Evolutionary conservation across 2,329 filamentous ascomycete genomes (phyloP).

Genomic region (Byssothecium circinans): DNA sequence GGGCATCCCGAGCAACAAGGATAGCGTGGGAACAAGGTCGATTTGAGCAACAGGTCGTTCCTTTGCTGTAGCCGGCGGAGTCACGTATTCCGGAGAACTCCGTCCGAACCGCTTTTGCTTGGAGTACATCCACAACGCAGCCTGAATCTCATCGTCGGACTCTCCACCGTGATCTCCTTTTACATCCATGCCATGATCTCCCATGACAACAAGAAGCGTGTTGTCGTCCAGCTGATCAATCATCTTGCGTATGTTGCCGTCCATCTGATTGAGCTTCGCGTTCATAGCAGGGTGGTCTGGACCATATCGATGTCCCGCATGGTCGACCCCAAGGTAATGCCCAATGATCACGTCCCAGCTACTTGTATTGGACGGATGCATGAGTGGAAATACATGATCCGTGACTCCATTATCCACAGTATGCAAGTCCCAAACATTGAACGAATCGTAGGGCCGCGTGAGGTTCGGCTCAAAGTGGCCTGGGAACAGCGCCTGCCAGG

Average conservation of each 20-base stretch:
- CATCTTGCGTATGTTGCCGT: slow-evolving; percentile 73
- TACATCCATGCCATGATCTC: slow-evolving; percentile 97
- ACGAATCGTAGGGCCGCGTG: slow-evolving; percentile 89
- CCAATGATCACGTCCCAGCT: slow-evolving; percentile 95
- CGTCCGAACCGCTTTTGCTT: slow-evolving; percentile 84
- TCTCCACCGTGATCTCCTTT: slow-evolving; percentile 99
- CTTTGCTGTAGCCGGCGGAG: slow-evolving; percentile 72
- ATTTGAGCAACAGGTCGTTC: slow-evolving; percentile 79
- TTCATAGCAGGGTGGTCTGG: slow-evolving; percentile 91
- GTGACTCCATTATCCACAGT: slow-evolving; percentile 95
- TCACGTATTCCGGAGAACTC: slow-evolving; percentile 60
- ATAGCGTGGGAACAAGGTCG: slow-evolving; percentile 89
- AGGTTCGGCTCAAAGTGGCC: slow-evolving; percentile 88
- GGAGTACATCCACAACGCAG: slow-evolving; percentile 98
- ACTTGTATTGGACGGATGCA: slow-evolving; percentile 64
- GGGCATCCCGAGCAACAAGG: slow-evolving; percentile 83
- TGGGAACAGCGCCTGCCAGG: slow-evolving; percentile 91
- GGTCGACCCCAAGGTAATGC: slow-evolving; percentile 92
- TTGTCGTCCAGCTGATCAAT: slow-evolving; percentile 75
- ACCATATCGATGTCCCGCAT: slow-evolving; percentile 94
- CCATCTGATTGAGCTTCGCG: slow-evolving; percentile 89
- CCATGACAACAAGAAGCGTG: slow-evolving; percentile 92
- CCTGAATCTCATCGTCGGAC: slow-evolving; percentile 92
- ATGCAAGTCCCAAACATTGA: slow-evolving; percentile 97
- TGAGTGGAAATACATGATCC: slow-evolving; percentile 83